These are phyloP conservation scores for Leishmania guyanensis DNA, from an alignment of 208 protist genomes.

Conservation along the genomic window DNA sequence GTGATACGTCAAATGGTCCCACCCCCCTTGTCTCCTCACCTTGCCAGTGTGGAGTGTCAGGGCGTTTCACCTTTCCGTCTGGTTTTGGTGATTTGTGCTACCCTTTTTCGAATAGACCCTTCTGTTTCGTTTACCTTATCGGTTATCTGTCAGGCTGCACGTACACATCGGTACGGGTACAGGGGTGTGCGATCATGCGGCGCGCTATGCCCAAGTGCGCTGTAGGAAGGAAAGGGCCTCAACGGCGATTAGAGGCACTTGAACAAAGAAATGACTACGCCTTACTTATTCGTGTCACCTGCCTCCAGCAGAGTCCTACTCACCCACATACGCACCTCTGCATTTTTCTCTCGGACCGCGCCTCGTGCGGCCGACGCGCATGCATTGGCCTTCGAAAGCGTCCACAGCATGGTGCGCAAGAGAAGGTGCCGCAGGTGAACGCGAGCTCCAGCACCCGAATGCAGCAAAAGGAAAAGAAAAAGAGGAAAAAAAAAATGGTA, in stretches of 20 bases:
- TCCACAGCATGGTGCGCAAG: background rate
- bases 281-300: background rate
- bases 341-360: background rate
- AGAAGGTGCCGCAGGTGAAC: background rate
- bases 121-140: constrained; percentile 1
- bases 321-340: background rate
- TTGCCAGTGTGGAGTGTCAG: background rate
- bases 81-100: background rate
- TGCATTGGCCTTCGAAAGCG: background rate
- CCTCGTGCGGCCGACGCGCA: background rate
- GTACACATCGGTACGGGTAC: background rate
- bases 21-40: background rate
- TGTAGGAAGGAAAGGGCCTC: background rate
- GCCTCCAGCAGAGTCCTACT: background rate
- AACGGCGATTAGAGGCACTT: background rate
- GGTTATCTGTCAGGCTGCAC: constrained; percentile 2
- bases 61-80: background rate
- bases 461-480: background rate
- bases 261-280: background rate
- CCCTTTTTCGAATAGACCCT: background rate
- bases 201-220: background rate
- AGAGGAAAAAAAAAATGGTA: background rate
- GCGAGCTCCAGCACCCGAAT: background rate
- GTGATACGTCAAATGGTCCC: background rate
- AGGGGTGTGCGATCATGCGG: background rate